phyloP scores from a whole-genome alignment of 495 filamentous ascomycete genomes.

The Penicillium diatomitis region DNA sequence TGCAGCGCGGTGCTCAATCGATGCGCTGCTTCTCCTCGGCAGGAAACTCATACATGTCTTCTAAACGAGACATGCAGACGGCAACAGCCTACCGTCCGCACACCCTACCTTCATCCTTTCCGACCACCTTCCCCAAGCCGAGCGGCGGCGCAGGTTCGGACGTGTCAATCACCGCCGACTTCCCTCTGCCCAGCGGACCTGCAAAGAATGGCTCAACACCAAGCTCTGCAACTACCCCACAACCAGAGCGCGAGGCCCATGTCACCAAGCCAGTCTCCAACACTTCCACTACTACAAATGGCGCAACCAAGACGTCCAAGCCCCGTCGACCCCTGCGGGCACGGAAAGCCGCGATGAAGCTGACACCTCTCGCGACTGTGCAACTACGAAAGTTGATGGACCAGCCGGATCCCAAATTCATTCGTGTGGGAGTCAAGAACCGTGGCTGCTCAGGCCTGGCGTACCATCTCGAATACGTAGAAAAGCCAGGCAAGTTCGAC shows the following conservation, averaged over 20 bases:
- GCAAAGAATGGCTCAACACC: constrained; percentile 15
- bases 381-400: constrained; percentile 67
- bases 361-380: constrained; percentile 66
- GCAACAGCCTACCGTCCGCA: constrained; percentile 71
- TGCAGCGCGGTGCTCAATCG: constrained; percentile 39
- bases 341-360: constrained; percentile 83
- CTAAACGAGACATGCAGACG: constrained; percentile 60
- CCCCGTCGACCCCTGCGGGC: constrained; percentile 62
- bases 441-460: constrained; percentile 90
- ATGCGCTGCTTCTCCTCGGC: constrained; percentile 60
- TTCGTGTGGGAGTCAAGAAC: constrained; percentile 90
- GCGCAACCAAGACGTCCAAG: constrained; percentile 25
- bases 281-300: constrained; percentile 6
- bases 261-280: constrained; percentile 34
- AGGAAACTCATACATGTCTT: constrained; percentile 43
- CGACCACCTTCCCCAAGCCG: constrained; percentile 37
- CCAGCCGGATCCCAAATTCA: constrained; percentile 79
- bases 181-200: constrained; percentile 16
- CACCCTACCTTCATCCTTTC: constrained; percentile 50
- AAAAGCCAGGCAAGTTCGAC: constrained; percentile 78
- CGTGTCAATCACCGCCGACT: constrained; percentile 55
- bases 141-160: constrained; percentile 58
- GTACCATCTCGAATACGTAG: constrained; percentile 94
- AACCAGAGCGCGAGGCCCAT: constrained; percentile 59
- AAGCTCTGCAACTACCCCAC: constrained; percentile 19